Percentiles rank a stretch among this genome's conserved stretches.
phyloP scores from a whole-genome alignment of 2,329 filamentous ascomycete genomes.

The Bretziella fagacearum region DNA sequence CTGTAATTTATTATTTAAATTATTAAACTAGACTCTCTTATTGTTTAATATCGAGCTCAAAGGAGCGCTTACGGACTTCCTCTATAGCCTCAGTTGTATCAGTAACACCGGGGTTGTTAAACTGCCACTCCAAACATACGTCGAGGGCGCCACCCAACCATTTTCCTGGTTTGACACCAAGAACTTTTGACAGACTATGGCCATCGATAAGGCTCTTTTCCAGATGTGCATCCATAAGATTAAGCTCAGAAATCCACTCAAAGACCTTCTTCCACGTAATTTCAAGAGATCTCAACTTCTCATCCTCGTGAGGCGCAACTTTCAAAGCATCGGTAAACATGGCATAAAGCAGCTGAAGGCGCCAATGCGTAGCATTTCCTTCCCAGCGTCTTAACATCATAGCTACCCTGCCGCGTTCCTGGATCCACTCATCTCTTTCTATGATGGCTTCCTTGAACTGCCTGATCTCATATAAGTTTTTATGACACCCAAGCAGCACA shows the following conservation, averaged over 20 bases:
- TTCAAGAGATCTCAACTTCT: slow-evolving; percentile 19
- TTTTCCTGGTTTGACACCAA: slow-evolving; percentile 55
- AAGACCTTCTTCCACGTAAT: slow-evolving; percentile 19
- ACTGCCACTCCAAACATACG: slow-evolving; percentile 72
- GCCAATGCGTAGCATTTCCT: slow-evolving; percentile 44
- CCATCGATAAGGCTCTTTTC: slow-evolving; percentile 57
- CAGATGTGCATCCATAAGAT: slow-evolving; percentile 39
- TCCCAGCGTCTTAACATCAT: slow-evolving; percentile 64
- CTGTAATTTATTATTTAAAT: too few species aligned
- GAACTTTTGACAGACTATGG: slow-evolving; percentile 47
- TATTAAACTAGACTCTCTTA: too few species aligned
- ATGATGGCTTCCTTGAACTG: slow-evolving; percentile 39
- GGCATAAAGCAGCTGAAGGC: slow-evolving; percentile 50
- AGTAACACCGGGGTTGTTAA: slow-evolving; percentile 53
- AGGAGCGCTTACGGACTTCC: slow-evolving; percentile 23
- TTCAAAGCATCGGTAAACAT: slow-evolving; percentile 44
- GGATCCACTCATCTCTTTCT: slow-evolving; percentile 27
- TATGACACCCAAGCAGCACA: slow-evolving; percentile 46
- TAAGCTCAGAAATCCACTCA: slow-evolving; percentile 35
- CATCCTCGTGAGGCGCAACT: slow-evolving; percentile 19
- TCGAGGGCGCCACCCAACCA: slow-evolving; percentile 75
- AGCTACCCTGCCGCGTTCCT: slow-evolving; percentile 47
- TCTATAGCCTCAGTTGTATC: slow-evolving; percentile 43
- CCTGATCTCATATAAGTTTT: slow-evolving; percentile 46
- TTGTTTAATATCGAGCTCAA: neutral